These are phyloP conservation scores for Pichia sp. DNA, from an alignment of 1,139 yeast genomes.

Conservation along the genomic window DNA sequence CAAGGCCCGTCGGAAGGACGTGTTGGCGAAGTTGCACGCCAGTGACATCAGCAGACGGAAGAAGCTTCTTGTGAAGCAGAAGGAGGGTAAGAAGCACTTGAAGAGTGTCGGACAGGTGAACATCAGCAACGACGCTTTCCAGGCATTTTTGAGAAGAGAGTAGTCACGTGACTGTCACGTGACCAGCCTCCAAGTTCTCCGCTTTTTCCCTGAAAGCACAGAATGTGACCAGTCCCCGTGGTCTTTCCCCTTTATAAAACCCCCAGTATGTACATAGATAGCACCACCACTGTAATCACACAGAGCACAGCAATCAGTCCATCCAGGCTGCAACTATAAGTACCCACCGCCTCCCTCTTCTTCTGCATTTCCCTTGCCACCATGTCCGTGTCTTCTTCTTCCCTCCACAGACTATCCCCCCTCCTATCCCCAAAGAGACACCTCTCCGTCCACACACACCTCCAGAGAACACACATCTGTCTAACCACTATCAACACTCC, in stretches of 20 bases:
- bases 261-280: no score
- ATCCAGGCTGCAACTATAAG: no score
- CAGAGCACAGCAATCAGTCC: no score
- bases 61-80: constrained; percentile 83
- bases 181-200: no score
- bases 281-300: no score
- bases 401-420: no score
- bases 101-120: constrained; percentile 75
- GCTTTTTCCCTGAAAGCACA: neutral
- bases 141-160: constrained; percentile 51
- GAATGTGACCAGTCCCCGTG: neutral
- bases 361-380: neutral
- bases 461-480: no score
- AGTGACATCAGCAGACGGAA: constrained; percentile 90
- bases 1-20: constrained; percentile 92
- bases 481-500: no score
- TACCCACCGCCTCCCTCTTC: neutral
- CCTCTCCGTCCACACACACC: no score
- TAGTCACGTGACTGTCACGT: neutral
- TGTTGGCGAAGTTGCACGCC: constrained; percentile 87
- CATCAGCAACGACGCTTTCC: constrained; percentile 83
- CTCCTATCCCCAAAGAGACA: no score
- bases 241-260: no score
- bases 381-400: no score
- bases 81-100: constrained; percentile 89